phyloP scores from a whole-genome alignment of 139 green algal genomes.

The Dunaliella primolecta region DNA sequence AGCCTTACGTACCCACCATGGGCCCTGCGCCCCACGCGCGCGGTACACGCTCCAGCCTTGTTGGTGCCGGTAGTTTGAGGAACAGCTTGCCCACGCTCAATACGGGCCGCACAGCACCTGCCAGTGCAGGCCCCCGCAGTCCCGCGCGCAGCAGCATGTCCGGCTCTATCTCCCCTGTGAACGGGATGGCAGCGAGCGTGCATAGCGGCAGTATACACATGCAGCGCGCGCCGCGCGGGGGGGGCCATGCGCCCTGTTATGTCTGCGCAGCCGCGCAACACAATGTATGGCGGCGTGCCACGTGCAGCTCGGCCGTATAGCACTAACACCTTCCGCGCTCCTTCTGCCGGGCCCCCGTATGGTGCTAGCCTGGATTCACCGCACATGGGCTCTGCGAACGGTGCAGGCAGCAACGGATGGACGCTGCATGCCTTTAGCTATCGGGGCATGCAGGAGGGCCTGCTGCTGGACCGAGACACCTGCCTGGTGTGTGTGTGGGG shows the following conservation, averaged over 20 bases:
- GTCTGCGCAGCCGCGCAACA: not conserved
- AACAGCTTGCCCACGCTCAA: not conserved
- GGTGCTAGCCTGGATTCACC: not conserved
- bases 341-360: not conserved
- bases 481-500: slow-evolving; percentile 8
- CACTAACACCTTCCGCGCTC: not conserved
- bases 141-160: not conserved
- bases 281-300: too few relatives aligned
- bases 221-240: not conserved
- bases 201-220: not conserved
- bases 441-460: not conserved
- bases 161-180: not conserved
- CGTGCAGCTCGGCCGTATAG: too few relatives aligned
- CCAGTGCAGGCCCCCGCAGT: not conserved
- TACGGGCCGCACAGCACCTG: not conserved
- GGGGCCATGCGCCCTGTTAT: not conserved
- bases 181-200: not conserved
- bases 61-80: not conserved
- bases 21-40: not conserved
- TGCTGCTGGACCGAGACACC: slow-evolving; percentile 17
- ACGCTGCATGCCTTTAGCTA: slow-evolving; percentile 17
- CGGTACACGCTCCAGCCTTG: not conserved
- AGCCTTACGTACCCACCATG: not conserved
- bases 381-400: not conserved
- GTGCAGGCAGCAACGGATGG: not conserved